Percentiles rank a stretch among this genome's conserved stretches.
These are phyloP conservation scores for Mycena citricolor DNA, from an alignment of 1,284 basidiomycete genomes.

Conservation along the genomic window DNA sequence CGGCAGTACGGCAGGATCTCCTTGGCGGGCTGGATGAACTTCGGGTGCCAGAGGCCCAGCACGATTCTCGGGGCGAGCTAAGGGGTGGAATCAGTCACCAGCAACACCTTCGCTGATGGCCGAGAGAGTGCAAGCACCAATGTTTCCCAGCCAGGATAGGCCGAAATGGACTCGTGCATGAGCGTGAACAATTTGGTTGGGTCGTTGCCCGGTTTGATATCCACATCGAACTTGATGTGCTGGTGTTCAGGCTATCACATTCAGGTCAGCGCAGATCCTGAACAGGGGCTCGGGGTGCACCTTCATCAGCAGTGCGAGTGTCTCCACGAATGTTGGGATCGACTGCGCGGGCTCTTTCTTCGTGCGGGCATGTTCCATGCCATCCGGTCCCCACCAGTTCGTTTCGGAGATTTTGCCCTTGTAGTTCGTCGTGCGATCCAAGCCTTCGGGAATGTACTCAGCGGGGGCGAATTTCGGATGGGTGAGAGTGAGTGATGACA, in stretches of 20 bases:
- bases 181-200: slow-evolving; percentile 66
- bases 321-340: slow-evolving; percentile 65
- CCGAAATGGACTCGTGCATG: slow-evolving; percentile 57
- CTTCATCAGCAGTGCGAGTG: slow-evolving; percentile 60
- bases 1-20: slow-evolving; percentile 60
- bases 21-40: slow-evolving; percentile 63
- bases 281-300: slow-evolving; percentile 24
- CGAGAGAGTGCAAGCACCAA: slow-evolving; percentile 15
- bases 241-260: slow-evolving; percentile 51
- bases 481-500: slow-evolving; percentile 17
- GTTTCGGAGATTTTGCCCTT: slow-evolving; percentile 43
- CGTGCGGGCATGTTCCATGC: slow-evolving; percentile 64
- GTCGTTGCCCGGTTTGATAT: slow-evolving; percentile 72
- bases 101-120: too few relatives aligned
- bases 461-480: neutral
- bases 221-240: slow-evolving; percentile 65
- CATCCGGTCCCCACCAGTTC: slow-evolving; percentile 50
- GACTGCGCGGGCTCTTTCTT: slow-evolving; percentile 58
- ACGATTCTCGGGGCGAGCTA: slow-evolving; percentile 66
- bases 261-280: neutral
- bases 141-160: slow-evolving; percentile 56
- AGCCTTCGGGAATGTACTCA: slow-evolving; percentile 28
- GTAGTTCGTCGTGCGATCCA: slow-evolving; percentile 42
- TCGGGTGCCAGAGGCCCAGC: slow-evolving; percentile 70
- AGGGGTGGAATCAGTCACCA: neutral